These are phyloP conservation scores for Colletotrichum sp. DNA, from an alignment of 2,329 filamentous ascomycete genomes.

Conservation along the genomic window DNA sequence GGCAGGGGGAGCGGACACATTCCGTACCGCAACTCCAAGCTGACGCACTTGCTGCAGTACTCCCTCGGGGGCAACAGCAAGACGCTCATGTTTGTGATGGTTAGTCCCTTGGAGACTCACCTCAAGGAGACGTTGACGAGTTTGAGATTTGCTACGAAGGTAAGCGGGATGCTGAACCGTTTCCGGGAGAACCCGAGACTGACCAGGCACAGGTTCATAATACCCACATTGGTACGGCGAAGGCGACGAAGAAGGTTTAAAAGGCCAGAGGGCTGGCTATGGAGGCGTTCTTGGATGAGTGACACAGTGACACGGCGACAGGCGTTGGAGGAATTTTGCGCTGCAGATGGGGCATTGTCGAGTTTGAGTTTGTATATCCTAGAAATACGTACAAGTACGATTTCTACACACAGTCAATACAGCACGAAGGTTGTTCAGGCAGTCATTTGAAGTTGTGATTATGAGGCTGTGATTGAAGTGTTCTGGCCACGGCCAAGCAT, in stretches of 20 bases:
- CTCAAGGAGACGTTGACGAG: conserved; percentile 92
- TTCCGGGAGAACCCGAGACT: background rate
- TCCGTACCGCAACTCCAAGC: conserved; percentile 94
- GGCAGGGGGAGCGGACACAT: conserved; percentile 84
- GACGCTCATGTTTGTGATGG: conserved; percentile 99
- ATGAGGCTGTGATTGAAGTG: background rate
- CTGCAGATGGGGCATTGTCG: conserved; percentile 3
- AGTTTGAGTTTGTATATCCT: conserved; percentile 23
- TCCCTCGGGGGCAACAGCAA: conserved; percentile 95
- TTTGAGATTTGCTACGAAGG: conserved; percentile 95
- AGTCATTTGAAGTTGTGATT: background rate
- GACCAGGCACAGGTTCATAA: conserved; percentile 69
- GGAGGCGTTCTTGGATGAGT: conserved; percentile 14
- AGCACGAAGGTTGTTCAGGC: background rate
- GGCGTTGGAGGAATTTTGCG: conserved; percentile 13
- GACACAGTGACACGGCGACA: background rate
- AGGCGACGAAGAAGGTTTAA: conserved; percentile 66
- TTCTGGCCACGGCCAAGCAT: background rate
- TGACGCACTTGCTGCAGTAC: conserved; percentile 94
- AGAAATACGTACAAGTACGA: conserved; percentile 23
- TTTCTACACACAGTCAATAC: conserved; percentile 22
- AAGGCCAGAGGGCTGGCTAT: background rate
- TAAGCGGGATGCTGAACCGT: conserved; percentile 41
- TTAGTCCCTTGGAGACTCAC: conserved; percentile 89
- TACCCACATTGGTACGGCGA: conserved; percentile 90